Base-by-base conservation (phyloP, 208 protist species). In the Borovskyia barvae region DNA sequence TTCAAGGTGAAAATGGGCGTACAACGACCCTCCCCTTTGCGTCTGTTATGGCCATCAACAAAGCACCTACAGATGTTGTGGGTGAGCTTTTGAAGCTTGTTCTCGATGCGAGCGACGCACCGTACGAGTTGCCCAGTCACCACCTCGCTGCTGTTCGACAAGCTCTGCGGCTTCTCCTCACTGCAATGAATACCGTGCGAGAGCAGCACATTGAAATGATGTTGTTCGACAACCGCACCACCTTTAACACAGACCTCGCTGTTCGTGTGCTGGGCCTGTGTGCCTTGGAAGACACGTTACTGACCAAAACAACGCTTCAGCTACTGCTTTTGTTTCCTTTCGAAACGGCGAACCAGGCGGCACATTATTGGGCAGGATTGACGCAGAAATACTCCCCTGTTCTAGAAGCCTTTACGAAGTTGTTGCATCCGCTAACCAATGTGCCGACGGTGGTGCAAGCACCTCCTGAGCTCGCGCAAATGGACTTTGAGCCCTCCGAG, bases 211-310 rank as follows among this genome's bases (percentile, higher is more conserved):
- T 87, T 7, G 72, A 87, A 28, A 35, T 81, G 30, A 76, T 90
- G 55, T 72, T 79, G 20, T 95, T 95, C 64, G 83, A 87, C 71
- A 74, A 79, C 7, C 76, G 83, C 45, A 89, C 84, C 14, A 65
- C 66, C 15, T 75, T 79, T 29, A 91, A 78, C 52, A 73, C 56
- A 12, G 71, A 77, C 25, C 75, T 95, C 19, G 81, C 75, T 26
- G 63, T 63, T 37, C 69, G 82, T 32, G 47, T 85, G 30, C 50
- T 93, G 32, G 49, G 72, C 0, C 65, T 93, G 29, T 75, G 72
- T 42, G 64, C 75, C 1, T 57, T 66, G 40, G 50, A 61, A 9
- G 80, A 92, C 68, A 77, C 70, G 24, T 61, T 91, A 15, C 54
- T 90, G 30, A 79, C 72, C 1, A 63, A 75, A 36, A 73, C 77